Conservation (phyloP, 2,329 filamentous ascomycete genomes). For the Aureobasidium leucospermi region DNA sequence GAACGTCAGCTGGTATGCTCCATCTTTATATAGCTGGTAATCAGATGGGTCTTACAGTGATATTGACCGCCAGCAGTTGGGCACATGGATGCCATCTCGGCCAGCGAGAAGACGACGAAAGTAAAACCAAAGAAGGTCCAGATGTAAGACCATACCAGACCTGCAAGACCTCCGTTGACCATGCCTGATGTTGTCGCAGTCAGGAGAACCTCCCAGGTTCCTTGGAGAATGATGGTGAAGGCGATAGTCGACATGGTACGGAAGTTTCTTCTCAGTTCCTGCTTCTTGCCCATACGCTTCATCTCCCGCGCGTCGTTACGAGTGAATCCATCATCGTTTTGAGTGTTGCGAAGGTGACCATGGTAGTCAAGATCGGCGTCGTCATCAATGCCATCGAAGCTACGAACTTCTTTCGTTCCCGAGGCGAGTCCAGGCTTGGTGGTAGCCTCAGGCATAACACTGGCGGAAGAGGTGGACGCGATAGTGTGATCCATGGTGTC, state of each 20-base stretch:
- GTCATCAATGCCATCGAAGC: constrained; percentile 9
- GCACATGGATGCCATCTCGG: constrained; percentile 29
- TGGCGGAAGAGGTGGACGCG: constrained; percentile 3
- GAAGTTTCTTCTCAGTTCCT: constrained; percentile 33
- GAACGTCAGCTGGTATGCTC: constrained; percentile 19
- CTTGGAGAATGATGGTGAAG: constrained; percentile 14
- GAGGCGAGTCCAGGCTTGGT: not conserved
- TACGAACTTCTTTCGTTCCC: constrained; percentile 1
- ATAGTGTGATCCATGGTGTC: constrained; percentile 9
- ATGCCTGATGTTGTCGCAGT: constrained; percentile 12
- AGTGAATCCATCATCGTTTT: constrained; percentile 13
- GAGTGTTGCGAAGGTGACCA: constrained; percentile 5
- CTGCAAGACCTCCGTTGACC: constrained; percentile 27
- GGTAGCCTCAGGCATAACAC: not conserved
- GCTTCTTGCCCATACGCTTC: constrained; percentile 41
- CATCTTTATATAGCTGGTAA: too few relatives aligned
- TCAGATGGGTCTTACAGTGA: too few relatives aligned
- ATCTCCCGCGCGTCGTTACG: constrained; percentile 29
- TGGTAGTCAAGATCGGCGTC: constrained; percentile 9
- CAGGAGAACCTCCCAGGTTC: constrained; percentile 13
- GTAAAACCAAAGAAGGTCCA: constrained; percentile 16
- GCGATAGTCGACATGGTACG: constrained; percentile 13
- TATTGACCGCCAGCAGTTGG: constrained; percentile 14
- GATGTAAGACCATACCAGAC: constrained; percentile 28
- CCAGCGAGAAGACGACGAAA: constrained; percentile 26